Evolutionary conservation across 306 rosid genomes (phyloP), one percentile per base, ranked within the genome.

Genomic region (Spatholobus suberectus): DNA sequence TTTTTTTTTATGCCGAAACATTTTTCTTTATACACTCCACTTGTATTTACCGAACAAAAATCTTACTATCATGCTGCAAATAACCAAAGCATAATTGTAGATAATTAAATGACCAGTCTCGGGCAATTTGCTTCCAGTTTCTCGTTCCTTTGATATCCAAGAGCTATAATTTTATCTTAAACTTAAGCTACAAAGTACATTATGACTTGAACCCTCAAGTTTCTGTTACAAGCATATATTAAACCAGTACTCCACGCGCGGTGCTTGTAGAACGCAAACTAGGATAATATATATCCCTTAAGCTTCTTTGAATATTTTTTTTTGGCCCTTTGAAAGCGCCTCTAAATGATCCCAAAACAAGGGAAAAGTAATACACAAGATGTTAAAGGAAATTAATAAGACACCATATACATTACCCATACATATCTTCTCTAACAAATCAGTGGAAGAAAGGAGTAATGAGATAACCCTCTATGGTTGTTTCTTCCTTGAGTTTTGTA

Each of bases 401-500:
- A 69, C 2, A 58, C 9, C 1, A 77, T 51, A 85, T 73, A 86
- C 76, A 84, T 81, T 86, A 84, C 82, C 82, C 74, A 15, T 63
- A 47, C 62, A 18, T 44, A 46, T 21, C 61, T 71, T 57, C 44
- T 63, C 12, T 37, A 46, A 10, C 55, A 83, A 74, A 76, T 80
- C 26, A 59, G 57, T 47, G 18, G 17, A 6, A 74, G 5, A 27
- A 27, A 52, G 27, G 17, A 76, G 78, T 6, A 63, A 52, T 5
- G 27, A 24, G 52, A 5, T 34, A 38, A 14, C 14, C 62, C 68
- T 47, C 81, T 83, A 89, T 63, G 96, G 97, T 47, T 20, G 17
- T 41, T 84, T 83, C 29, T 70, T 80, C 38, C 29, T 37, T 35
- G 93, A 86, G 85, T 87, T 84, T 65, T 86, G 84, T 73, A 91